Base-by-base conservation (phyloP, 2,329 filamentous ascomycete species). In the Ilyonectria mors-panacis region DNA sequence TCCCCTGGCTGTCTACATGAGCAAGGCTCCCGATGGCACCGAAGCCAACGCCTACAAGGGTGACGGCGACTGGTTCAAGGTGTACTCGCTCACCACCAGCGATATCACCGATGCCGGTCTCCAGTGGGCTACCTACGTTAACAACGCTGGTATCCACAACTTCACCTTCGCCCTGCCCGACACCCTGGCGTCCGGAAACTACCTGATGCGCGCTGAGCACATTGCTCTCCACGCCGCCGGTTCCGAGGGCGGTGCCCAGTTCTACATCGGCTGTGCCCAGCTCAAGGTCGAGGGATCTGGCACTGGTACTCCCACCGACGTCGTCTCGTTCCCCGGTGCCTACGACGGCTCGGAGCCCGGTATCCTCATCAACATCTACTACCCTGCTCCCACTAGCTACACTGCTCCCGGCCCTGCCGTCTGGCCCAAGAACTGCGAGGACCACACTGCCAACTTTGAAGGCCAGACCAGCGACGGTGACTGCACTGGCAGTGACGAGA, bases 181-280 rank as follows among this genome's bases (percentile, higher is more conserved):
- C 28, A 68, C 71, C 6, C 71, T 78, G 2, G 72, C 78, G 21
- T 66, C 78, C 66, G 78, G 77, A 19, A 77, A 78, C 42, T 79
- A 79, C 69, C 78, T 79, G 39, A 72, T 82, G 67, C 80, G 80
- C 19, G 79, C 76, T 3, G 80, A 82, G 75, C 80, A 81, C 68
- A 55, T 81, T 7, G 79, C 73, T 26, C 76, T 82, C 5, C 80
- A 82, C 68, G 72, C 65, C 1, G 79, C 80, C 7, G 70, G 78
- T 19, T 59, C 57, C 55, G 69, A 73, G 57, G 73, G 75, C 39
- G 80, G 80, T 42, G 80, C 80, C 21, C 79, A 81, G 74, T 80
- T 79, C 77, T 81, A 81, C 73, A 78, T 80, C 15, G 73, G 76
- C 19, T 81, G 80, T 50, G 79, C 77, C 2, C 80, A 81, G 68